Evolutionary conservation across 257 asterid species (phyloP).

Genomic region (Gynochthodes officinalis): DNA sequence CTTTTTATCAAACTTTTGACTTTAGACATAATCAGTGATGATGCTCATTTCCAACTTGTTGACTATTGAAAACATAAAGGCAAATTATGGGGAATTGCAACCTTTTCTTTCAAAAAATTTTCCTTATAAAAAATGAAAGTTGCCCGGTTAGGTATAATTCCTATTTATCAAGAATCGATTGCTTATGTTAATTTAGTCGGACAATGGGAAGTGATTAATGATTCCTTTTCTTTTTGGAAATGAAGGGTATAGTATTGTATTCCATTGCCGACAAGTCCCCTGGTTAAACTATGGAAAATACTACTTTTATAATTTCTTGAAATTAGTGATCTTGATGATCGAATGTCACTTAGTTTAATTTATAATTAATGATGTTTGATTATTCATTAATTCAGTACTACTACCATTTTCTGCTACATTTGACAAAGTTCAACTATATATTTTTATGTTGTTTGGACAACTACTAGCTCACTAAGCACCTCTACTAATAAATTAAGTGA

Average conservation of each 20-base stretch:
- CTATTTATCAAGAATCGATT: background rate
- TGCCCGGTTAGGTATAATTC: background rate
- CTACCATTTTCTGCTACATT: no score
- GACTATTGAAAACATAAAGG: constrained; percentile 4
- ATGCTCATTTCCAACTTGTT: background rate
- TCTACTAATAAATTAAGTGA: no score
- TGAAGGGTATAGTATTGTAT: background rate
- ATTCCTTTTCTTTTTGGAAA: background rate
- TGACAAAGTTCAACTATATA: no score
- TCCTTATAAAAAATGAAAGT: background rate
- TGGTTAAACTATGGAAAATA: background rate
- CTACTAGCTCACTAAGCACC: no score
- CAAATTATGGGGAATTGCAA: constrained; percentile 6
- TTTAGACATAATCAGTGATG: background rate
- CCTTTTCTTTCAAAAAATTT: no score
- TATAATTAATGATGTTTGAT: no score
- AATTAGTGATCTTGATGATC: no score
- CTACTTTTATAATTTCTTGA: background rate
- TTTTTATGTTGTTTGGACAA: no score
- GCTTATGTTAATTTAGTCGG: no score
- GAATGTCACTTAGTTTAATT: no score
- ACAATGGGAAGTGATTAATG: background rate
- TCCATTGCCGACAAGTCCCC: background rate
- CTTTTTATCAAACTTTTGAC: constrained; percentile 7
- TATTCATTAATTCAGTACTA: no score